These are phyloP conservation scores for Fusarium domesticum DNA, from an alignment of 2,329 filamentous ascomycete species.

Conservation along the genomic window DNA sequence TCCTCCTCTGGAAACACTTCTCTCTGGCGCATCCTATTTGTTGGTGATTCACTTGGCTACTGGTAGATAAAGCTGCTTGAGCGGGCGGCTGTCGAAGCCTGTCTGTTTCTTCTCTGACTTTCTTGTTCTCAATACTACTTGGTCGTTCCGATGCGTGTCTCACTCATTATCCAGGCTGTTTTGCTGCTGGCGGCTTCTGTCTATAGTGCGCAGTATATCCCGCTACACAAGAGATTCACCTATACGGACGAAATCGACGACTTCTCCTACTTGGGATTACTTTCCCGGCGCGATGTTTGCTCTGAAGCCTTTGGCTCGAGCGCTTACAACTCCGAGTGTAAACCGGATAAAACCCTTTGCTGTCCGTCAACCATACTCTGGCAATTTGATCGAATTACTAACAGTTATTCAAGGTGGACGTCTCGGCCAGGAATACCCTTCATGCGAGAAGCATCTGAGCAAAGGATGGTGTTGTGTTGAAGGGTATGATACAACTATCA, in stretches of 20 bases:
- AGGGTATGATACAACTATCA: slow-evolving; percentile 3
- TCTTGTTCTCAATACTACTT: background rate
- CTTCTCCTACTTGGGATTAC: slow-evolving; percentile 15
- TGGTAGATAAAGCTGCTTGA: background rate
- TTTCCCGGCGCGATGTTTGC: slow-evolving; percentile 15
- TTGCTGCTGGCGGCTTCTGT: slow-evolving; percentile 2
- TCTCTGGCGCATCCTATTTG: background rate
- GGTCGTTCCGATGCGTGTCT: background rate
- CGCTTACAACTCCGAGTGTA: slow-evolving; percentile 15
- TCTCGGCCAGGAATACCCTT: slow-evolving; percentile 8
- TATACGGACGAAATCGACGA: slow-evolving; percentile 8
- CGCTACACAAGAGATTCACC: slow-evolving; percentile 11
- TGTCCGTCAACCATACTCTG: slow-evolving; percentile 3
- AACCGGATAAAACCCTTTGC: slow-evolving; percentile 14
- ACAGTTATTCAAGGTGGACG: slow-evolving; percentile 6
- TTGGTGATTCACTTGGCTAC: background rate
- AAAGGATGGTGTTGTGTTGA: slow-evolving; percentile 20
- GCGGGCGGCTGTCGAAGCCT: background rate
- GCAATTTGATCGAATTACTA: background rate
- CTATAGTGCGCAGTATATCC: slow-evolving; percentile 5
- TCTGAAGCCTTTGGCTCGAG: slow-evolving; percentile 13
- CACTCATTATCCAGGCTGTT: background rate
- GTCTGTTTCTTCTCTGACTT: background rate
- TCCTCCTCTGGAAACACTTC: background rate
- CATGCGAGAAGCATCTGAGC: slow-evolving; percentile 12